Evolutionary conservation across 805 yeast species (phyloP), one percentile per base, ranked within the genome.

Genomic region (Barnettozyma pratensis): DNA sequence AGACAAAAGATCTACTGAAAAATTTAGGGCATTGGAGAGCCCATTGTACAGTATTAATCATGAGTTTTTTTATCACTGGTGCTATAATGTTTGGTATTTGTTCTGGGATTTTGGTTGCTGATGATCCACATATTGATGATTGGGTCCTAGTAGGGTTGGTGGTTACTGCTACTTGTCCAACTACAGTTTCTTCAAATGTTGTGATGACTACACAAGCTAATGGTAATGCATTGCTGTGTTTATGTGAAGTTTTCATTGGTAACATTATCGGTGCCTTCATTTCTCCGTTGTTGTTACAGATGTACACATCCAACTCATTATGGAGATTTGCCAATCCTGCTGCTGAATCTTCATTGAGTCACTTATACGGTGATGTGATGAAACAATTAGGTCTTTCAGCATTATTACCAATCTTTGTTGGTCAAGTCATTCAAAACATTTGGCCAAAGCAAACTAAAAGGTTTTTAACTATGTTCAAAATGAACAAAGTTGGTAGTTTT

Each of bases 101-200:
- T 39, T 66, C 76, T 47, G 96, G 86, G 0, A 81, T 88, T 30
- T 74, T 75, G 53, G 71, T 70, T 4, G 79, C 94, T 0, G 51
- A 76, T 51, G 75, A 86, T 59, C 64, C 69, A 1, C 62, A 69
- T n/a, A 86, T 89, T 36, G 83, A 82, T 56, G 74, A 77, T 34
- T 88, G 94, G 88, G 76, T 88, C 56, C 69, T 90, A 26, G 85
- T 85, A 11, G 97, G 97, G 1, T 66, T 90, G 50, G 78, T 90
- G 19, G 85, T 88, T 41, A 86, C 96, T 2, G 87, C 87, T 31
- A 78, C 92, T 10, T 87, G 95, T 64, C 97, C 97, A 30, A 90
- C 97, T 7, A 90, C 97, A 0, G 96, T 90, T 19, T 80, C 91
- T 0, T 88, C 96, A 2, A 90, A 90, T 62, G 96, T 90, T 30